Evolutionary conservation across 176 grass and related monocot genomes (phyloP).

Genomic region (Musa schizocarpa): DNA sequence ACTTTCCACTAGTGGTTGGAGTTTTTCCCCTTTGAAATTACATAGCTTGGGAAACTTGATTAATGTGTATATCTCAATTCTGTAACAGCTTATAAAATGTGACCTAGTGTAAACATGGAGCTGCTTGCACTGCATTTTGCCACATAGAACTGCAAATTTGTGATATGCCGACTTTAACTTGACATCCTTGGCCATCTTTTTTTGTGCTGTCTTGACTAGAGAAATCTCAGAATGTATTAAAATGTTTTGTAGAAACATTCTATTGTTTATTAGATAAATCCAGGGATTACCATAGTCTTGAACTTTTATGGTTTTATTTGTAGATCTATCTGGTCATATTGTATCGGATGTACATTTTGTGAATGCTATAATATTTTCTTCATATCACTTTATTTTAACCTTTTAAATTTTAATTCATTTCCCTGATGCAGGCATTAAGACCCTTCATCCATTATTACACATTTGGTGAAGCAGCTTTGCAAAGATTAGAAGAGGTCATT

Average conservation of each 20-base stretch:
- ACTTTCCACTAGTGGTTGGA: background rate
- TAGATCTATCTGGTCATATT: background rate
- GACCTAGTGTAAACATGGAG: background rate
- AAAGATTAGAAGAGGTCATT: slow-evolving; percentile 64
- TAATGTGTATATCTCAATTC: background rate
- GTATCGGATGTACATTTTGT: background rate
- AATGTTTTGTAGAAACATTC: no score
- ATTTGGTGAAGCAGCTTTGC: slow-evolving; percentile 49
- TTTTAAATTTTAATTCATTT: background rate
- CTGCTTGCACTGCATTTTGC: background rate
- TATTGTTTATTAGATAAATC: no score
- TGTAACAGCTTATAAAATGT: background rate
- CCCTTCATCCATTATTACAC: slow-evolving; percentile 87
- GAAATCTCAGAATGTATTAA: no score
- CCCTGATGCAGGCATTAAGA: slow-evolving; percentile 47
- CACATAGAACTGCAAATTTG: background rate
- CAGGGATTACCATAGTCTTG: background rate
- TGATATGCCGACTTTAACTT: background rate
- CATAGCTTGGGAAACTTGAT: background rate
- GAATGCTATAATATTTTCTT: background rate
- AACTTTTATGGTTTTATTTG: background rate
- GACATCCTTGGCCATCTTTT: background rate
- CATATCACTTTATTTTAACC: background rate
- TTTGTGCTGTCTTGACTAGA: background rate
- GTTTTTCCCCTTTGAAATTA: slow-evolving; percentile 8